These are phyloP conservation scores for Colletotrichum spinosum DNA, from an alignment of 2,329 filamentous ascomycete species.

Conservation along the genomic window DNA sequence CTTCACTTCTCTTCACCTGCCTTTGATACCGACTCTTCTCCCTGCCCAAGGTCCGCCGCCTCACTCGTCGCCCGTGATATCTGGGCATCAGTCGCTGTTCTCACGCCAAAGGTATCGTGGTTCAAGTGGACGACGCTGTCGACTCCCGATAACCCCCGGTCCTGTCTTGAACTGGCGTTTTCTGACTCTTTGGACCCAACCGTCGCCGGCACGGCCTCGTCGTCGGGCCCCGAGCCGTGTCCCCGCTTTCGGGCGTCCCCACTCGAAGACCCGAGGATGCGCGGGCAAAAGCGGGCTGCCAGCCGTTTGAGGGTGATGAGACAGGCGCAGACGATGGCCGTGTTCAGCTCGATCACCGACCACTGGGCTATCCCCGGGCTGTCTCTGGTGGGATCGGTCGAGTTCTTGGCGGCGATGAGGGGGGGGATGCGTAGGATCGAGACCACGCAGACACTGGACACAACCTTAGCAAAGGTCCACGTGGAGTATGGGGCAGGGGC, in stretches of 20 bases:
- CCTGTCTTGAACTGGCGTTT: not conserved
- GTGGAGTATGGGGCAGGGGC: too few relatives aligned
- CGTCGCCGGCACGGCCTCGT: slow-evolving; percentile 7
- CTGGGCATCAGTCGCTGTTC: not conserved
- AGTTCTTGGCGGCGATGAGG: slow-evolving; percentile 30
- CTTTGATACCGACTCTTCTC: not conserved
- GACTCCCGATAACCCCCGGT: not conserved
- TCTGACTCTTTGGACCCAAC: slow-evolving; percentile 6
- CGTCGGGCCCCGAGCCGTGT: not conserved
- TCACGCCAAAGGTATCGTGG: slow-evolving; percentile 16
- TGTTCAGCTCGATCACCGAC: slow-evolving; percentile 44
- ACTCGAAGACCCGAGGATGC: slow-evolving; percentile 1
- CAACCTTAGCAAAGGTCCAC: not conserved
- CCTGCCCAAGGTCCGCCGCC: slow-evolving; percentile 13
- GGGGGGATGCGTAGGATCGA: slow-evolving; percentile 41
- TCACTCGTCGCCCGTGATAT: not conserved
- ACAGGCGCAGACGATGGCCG: slow-evolving; percentile 44
- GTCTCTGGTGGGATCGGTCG: slow-evolving; percentile 40
- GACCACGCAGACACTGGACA: slow-evolving; percentile 41
- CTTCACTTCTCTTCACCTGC: not conserved
- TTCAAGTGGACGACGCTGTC: not conserved
- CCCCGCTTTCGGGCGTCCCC: not conserved
- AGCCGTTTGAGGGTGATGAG: slow-evolving; percentile 43
- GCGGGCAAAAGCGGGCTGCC: slow-evolving; percentile 44
- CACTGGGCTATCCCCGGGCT: slow-evolving; percentile 40